These are phyloP conservation scores for Sphaerulina populicola DNA, from an alignment of 2,329 filamentous ascomycete genomes.

Conservation along the genomic window DNA sequence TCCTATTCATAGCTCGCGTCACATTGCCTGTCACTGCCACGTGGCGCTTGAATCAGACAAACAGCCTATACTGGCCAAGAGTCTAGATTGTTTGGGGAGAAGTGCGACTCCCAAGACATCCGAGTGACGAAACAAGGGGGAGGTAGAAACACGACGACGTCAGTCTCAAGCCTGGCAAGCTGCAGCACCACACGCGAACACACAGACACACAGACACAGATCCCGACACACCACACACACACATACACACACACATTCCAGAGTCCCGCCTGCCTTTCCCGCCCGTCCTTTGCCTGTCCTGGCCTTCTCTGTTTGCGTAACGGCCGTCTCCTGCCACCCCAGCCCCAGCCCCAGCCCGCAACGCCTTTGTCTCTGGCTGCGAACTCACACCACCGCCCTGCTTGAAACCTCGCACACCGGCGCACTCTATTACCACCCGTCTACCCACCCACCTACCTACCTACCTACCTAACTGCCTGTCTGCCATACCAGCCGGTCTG, in stretches of 20 bases:
- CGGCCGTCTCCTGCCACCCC: not conserved
- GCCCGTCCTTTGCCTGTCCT: not conserved
- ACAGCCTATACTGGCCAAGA: not conserved
- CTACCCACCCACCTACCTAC: too few species aligned
- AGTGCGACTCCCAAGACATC: slow-evolving; percentile 1
- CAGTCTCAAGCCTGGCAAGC: not conserved
- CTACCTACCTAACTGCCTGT: too few species aligned
- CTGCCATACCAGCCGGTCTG: not conserved
- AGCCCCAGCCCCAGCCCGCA: not conserved
- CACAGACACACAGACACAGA: too few species aligned
- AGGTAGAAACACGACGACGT: not conserved
- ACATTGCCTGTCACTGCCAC: slow-evolving; percentile 5
- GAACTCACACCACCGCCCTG: not conserved
- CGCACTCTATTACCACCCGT: not conserved
- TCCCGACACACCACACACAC: too few species aligned
- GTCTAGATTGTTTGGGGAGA: not conserved
- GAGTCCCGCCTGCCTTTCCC: not conserved
- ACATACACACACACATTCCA: not conserved
- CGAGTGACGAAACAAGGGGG: not conserved
- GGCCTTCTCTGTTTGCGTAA: slow-evolving; percentile 8
- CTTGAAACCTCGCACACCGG: not conserved
- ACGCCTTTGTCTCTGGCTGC: not conserved
- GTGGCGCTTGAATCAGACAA: slow-evolving; percentile 2
- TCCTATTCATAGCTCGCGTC: not conserved
- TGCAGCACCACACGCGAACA: too few species aligned